These are phyloP conservation scores for Thelonectria discophora DNA, from an alignment of 2,329 filamentous ascomycete genomes.

Conservation along the genomic window DNA sequence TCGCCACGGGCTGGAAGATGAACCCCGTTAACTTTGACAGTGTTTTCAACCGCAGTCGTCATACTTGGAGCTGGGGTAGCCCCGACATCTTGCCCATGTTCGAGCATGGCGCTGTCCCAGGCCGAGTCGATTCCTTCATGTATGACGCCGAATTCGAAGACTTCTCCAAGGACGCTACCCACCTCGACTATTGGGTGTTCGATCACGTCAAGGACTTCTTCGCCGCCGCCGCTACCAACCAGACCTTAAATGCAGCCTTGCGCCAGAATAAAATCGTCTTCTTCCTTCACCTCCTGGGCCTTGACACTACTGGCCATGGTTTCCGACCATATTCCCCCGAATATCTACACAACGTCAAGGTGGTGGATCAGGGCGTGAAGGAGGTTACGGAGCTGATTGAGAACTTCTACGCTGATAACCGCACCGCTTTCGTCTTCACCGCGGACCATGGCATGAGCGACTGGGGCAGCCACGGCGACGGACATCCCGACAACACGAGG, in stretches of 20 bases:
- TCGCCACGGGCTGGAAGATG: slow-evolving; percentile 97
- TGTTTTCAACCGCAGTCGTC: slow-evolving; percentile 94
- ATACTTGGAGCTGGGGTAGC: slow-evolving; percentile 99
- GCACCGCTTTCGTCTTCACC: slow-evolving; percentile 96
- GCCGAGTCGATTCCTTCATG: slow-evolving; percentile 84
- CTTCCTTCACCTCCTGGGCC: slow-evolving; percentile 90
- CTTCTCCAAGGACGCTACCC: slow-evolving; percentile 82
- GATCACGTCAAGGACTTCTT: slow-evolving; percentile 92
- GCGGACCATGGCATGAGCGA: slow-evolving; percentile 99
- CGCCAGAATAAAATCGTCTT: slow-evolving; percentile 90
- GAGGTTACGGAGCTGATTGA: slow-evolving; percentile 84
- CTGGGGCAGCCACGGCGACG: slow-evolving; percentile 98
- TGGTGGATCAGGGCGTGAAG: slow-evolving; percentile 90
- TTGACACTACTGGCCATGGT: slow-evolving; percentile 89
- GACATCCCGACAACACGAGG: slow-evolving; percentile 95
- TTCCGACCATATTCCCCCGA: slow-evolving; percentile 94
- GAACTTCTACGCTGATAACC: slow-evolving; percentile 82
- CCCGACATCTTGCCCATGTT: slow-evolving; percentile 99
- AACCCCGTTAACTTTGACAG: slow-evolving; percentile 99
- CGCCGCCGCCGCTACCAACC: slow-evolving; percentile 78
- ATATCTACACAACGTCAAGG: slow-evolving; percentile 92
- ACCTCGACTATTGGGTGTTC: slow-evolving; percentile 94
- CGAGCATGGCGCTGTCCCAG: slow-evolving; percentile 86
- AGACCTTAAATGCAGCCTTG: slow-evolving; percentile 75
- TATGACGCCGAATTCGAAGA: slow-evolving; percentile 90